A percentile compares a stretch with the other conserved stretches of the same genome.
Conservation (phyloP, 108 stramenopile genomes). For the Cylindrotheca fusiformis region DNA sequence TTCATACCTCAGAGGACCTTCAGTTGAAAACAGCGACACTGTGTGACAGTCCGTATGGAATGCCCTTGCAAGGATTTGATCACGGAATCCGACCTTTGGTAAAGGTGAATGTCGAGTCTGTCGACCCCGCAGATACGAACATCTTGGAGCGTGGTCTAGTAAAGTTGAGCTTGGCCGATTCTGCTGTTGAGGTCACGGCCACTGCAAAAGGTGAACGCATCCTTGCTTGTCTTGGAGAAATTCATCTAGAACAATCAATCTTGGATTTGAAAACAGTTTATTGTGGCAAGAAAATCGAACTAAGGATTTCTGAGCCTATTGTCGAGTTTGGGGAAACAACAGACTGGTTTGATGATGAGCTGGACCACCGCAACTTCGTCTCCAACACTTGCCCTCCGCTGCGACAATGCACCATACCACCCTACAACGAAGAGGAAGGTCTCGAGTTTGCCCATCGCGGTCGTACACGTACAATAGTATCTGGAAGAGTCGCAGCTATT, state of each 20-base stretch:
- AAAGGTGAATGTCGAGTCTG: conserved; percentile 86
- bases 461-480: conserved; percentile 61
- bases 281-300: conserved; percentile 57
- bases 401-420: conserved; percentile 76
- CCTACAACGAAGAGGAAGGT: conserved; percentile 87
- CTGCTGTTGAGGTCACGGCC: conserved; percentile 80
- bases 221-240: conserved; percentile 79
- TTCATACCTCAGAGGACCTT: conserved; percentile 76
- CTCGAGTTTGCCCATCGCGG: conserved; percentile 58
- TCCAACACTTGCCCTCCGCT: conserved; percentile 41
- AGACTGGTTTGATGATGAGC: conserved; percentile 73
- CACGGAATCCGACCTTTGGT: conserved; percentile 75
- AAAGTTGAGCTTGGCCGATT: conserved; percentile 78
- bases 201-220: conserved; percentile 84
- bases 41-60: conserved; percentile 53
- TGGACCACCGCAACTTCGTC: conserved; percentile 53
- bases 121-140: conserved; percentile 62
- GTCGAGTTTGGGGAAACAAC: conserved; percentile 88
- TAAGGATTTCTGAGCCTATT: conserved; percentile 83
- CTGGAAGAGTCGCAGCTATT: conserved; percentile 72
- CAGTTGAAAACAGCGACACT: conserved; percentile 82
- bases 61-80: conserved; percentile 77
- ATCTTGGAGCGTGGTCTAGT: conserved; percentile 69
- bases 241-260: conserved; percentile 86
- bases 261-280: conserved; percentile 75